Evolutionary conservation across 371 early-diverging fungal species (phyloP).

Genomic region (Parasitella parasitica): DNA sequence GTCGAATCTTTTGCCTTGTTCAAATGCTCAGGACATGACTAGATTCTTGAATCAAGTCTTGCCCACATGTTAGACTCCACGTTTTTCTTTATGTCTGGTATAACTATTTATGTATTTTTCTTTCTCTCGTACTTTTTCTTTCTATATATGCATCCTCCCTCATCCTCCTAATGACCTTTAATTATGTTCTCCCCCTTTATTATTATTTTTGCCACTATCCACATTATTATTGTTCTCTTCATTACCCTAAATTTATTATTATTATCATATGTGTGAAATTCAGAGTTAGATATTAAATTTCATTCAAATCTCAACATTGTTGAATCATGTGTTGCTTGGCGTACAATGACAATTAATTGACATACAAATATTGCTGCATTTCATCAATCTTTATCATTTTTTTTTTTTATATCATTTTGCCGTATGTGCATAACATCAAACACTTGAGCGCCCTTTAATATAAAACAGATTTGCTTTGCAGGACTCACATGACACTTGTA

Average conservation of each 20-base stretch:
- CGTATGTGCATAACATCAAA: too few species aligned
- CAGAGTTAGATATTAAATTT: background rate
- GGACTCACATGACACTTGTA: too few species aligned
- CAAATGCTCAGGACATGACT: slow-evolving; percentile 33
- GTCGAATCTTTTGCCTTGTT: slow-evolving; percentile 34
- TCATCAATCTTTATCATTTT: background rate
- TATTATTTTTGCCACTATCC: background rate
- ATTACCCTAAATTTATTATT: background rate
- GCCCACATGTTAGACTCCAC: slow-evolving; percentile 14
- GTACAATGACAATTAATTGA: background rate
- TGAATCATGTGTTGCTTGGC: background rate
- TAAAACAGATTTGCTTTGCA: too few species aligned
- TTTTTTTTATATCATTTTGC: too few species aligned
- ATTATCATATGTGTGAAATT: background rate
- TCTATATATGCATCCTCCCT: background rate
- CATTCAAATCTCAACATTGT: background rate
- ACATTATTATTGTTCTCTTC: background rate
- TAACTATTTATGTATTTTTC: background rate
- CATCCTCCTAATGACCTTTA: background rate
- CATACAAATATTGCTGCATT: background rate
- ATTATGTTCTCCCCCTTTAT: background rate
- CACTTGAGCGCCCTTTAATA: too few species aligned
- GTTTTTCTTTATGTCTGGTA: background rate
- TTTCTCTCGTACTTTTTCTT: background rate
- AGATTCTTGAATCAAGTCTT: slow-evolving; percentile 45